These are phyloP conservation scores for Peronosclerospora sorghi DNA, from an alignment of 352 stramenopile species.

Conservation along the genomic window DNA sequence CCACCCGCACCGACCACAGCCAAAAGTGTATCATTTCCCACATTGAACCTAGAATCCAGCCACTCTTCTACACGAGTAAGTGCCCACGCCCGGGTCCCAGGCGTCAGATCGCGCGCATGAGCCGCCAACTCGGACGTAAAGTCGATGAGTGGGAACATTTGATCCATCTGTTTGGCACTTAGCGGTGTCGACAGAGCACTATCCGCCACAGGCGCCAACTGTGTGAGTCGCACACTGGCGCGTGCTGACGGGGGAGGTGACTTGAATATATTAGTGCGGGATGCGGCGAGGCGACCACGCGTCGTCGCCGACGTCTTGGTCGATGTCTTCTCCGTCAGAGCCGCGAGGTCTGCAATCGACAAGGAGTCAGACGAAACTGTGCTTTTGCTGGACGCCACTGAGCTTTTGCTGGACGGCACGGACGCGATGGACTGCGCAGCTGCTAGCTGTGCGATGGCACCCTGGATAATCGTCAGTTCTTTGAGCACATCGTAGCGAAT, in stretches of 20 bases:
- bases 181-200: conserved; percentile 55
- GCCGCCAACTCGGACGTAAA: conserved; percentile 34
- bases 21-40: conserved; percentile 42
- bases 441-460: conserved; percentile 54
- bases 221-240: conserved; percentile 35
- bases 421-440: conserved; percentile 7
- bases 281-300: conserved; percentile 35
- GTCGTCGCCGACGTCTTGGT: conserved; percentile 40
- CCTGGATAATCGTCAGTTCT: conserved; percentile 70
- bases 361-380: conserved; percentile 20
- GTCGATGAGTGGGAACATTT: conserved; percentile 78
- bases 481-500: conserved; percentile 81
- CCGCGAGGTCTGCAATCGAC: conserved; percentile 30
- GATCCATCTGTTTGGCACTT: conserved; percentile 56
- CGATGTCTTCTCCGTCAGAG: conserved; percentile 34
- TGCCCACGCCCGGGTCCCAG: conserved; percentile 50
- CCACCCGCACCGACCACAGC: conserved; percentile 61
- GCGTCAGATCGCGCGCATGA: conserved; percentile 29
- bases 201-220: conserved; percentile 56
- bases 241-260: conserved; percentile 7
- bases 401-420: conserved; percentile 14
- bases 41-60: conserved; percentile 61
- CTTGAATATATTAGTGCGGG: conserved; percentile 18
- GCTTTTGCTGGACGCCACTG: conserved; percentile 14
- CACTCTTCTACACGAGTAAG: conserved; percentile 63